phyloP scores from a whole-genome alignment of 768 basidiomycete genomes.

The Macrolepiota dolichaula region DNA sequence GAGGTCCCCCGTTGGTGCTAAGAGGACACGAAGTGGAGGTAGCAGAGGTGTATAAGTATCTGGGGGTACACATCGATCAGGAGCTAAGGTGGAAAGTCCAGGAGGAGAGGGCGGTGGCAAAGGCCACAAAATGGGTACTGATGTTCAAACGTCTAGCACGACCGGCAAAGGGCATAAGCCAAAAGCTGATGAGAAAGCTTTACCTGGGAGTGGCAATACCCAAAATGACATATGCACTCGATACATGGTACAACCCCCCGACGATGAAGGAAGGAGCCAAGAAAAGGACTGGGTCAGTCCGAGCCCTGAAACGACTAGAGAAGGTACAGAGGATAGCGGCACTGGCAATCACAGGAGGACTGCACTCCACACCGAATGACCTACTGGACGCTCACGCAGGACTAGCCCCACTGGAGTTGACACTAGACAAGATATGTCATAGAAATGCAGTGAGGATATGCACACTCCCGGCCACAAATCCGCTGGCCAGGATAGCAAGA shows the following conservation, averaged over 20 bases:
- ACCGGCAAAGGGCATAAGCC: constrained; percentile 14
- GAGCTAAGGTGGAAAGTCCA: constrained; percentile 17
- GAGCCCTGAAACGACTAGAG: constrained; percentile 11
- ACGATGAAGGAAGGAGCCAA: not conserved
- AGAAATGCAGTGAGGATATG: constrained; percentile 11
- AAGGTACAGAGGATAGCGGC: constrained; percentile 17
- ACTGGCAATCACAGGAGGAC: constrained; percentile 20
- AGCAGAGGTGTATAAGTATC: constrained; percentile 19
- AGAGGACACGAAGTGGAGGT: constrained; percentile 13
- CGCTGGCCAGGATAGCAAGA: constrained; percentile 7
- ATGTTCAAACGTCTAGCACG: constrained; percentile 15
- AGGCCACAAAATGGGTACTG: constrained; percentile 14
- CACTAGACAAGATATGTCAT: constrained; percentile 9
- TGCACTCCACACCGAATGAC: constrained; percentile 18
- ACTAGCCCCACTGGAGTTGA: constrained; percentile 12
- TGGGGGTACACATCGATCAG: constrained; percentile 23
- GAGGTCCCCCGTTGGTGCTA: constrained; percentile 6
- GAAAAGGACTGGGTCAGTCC: constrained; percentile 11
- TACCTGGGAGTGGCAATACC: constrained; percentile 23
- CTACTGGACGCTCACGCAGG: constrained; percentile 17
- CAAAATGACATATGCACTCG: constrained; percentile 21
- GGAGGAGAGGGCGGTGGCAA: constrained; percentile 2
- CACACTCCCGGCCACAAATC: constrained; percentile 15
- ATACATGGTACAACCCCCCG: constrained; percentile 21
- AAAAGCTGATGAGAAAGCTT: constrained; percentile 17